A percentile compares a stretch with the other conserved stretches of the same genome.
phyloP scores from a whole-genome alignment of 2,329 filamentous ascomycete species.

The Monosporascus cannonballus region DNA sequence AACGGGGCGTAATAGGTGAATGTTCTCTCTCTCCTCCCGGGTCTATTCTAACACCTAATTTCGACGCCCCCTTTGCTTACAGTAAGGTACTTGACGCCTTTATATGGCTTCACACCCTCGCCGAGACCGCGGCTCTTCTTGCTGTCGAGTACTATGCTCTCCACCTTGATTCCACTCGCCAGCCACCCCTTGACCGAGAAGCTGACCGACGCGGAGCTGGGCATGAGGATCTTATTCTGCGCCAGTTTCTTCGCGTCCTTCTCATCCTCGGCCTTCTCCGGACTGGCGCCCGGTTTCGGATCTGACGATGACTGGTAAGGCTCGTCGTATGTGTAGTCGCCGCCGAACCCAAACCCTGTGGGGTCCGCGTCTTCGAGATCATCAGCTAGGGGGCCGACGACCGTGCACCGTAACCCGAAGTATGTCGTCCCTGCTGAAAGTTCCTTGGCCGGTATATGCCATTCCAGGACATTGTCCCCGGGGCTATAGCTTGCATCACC shows the following conservation, averaged over 20 bases:
- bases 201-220: constrained; percentile 68
- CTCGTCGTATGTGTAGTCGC: constrained; percentile 48
- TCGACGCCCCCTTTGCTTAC: constrained; percentile 60
- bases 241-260: constrained; percentile 53
- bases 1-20: no score
- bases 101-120: constrained; percentile 88
- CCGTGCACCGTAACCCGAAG: constrained; percentile 73
- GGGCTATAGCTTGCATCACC: constrained; percentile 81
- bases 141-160: constrained; percentile 63
- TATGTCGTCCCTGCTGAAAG: constrained; percentile 59
- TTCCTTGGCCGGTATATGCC: constrained; percentile 76
- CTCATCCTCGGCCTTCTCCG: constrained; percentile 30
- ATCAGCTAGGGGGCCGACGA: constrained; percentile 58
- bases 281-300: constrained; percentile 27
- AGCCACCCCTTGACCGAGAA: constrained; percentile 65
- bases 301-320: constrained; percentile 46
- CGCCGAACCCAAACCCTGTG: constrained; percentile 46
- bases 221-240: constrained; percentile 73
- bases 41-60: constrained; percentile 45
- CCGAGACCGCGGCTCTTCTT: constrained; percentile 80
- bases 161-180: constrained; percentile 60
- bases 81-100: constrained; percentile 96
- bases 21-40: no score
- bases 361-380: constrained; percentile 39
- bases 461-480: constrained; percentile 68